Conservation (phyloP, 495 filamentous ascomycete species). For the Acidiella bohemica region DNA sequence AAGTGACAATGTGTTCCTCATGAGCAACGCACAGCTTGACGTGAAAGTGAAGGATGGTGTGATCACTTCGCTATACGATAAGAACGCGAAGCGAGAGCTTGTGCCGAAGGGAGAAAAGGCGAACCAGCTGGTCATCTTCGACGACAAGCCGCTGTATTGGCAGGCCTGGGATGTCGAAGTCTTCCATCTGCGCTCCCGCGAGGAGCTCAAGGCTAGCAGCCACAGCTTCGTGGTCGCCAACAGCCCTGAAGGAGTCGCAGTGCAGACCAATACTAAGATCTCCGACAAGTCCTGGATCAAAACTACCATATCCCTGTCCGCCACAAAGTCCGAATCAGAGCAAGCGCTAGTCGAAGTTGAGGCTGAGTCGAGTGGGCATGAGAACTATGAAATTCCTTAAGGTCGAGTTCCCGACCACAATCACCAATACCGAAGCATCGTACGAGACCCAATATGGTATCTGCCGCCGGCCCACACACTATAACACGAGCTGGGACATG, state of each 20-base stretch:
- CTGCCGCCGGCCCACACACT: slow-evolving; percentile 78
- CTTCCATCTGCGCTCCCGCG: slow-evolving; percentile 78
- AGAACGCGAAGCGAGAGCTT: slow-evolving; percentile 54
- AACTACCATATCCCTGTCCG: slow-evolving; percentile 69
- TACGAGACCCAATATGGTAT: slow-evolving; percentile 94
- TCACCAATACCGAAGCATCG: slow-evolving; percentile 82
- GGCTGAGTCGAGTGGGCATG: slow-evolving; percentile 78
- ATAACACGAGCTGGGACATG: slow-evolving; percentile 98
- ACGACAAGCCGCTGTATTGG: slow-evolving; percentile 97
- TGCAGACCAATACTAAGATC: slow-evolving; percentile 71
- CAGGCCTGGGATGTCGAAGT: slow-evolving; percentile 99
- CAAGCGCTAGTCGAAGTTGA: slow-evolving; percentile 64
- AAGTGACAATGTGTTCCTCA: slow-evolving; percentile 55
- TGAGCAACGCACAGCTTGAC: slow-evolving; percentile 61
- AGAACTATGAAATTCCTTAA: slow-evolving; percentile 97
- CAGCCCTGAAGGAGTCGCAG: slow-evolving; percentile 60
- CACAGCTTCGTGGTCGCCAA: slow-evolving; percentile 57
- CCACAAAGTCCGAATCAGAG: slow-evolving; percentile 36
- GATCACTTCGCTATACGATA: slow-evolving; percentile 74
- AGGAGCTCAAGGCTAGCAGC: slow-evolving; percentile 43
- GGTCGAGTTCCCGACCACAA: slow-evolving; percentile 92
- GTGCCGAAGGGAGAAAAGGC: slow-evolving; percentile 68
- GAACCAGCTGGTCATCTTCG: slow-evolving; percentile 87
- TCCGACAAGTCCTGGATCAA: slow-evolving; percentile 77
- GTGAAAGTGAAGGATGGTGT: slow-evolving; percentile 57